Evolutionary conservation across 2,329 filamentous ascomycete genomes (phyloP), one percentile per base, ranked within the genome.

Genomic region (Monosporascus sp.): DNA sequence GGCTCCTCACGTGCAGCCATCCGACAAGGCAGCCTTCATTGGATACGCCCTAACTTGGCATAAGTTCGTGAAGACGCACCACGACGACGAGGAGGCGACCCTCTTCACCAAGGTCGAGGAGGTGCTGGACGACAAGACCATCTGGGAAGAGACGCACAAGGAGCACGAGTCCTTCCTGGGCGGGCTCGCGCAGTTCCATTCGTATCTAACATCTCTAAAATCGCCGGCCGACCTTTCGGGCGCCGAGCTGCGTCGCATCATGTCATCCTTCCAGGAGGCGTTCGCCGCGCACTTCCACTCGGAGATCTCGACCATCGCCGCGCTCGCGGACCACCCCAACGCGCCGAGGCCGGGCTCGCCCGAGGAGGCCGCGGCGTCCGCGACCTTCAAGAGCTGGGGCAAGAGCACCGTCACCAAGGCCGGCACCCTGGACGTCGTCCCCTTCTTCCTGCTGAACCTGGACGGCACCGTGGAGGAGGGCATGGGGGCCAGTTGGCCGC

Each of bases 371-470:
- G 68, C 68, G 1, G 81, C 82, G 0, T 65, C 72, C 3, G 63
- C 72, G 7, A 74, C 77, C 2, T 85, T 86, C 71, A 81, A 81
- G 71, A 67, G 72, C 2, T 85, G 81, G 81, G 82, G 82, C 54
- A 84, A 85, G 73, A 78, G 74, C 65, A 85, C 81, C 2, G 78
- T 86, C n/a, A 79, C 74, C 48, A 84, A 84, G 69, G 81, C 80
- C 0, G 80, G 81, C 28, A 73, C 77, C 38, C 71, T 76, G 18
- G 82, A 86, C 55, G 82, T 83, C 0, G 77, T 87, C 17, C 82
- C 83, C 1, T 86, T 87, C 61, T 85, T 87, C 70, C 64, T 87
- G 52, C 67, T 85, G 58, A 87, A 87, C 63, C 68, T 85, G 22
- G 85, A 87, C 65, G 68, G 73, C 43, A 82, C 77, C 3, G 75